These are phyloP conservation scores for Claviceps maximensis DNA, from an alignment of 2,329 filamentous ascomycete species.

Conservation along the genomic window DNA sequence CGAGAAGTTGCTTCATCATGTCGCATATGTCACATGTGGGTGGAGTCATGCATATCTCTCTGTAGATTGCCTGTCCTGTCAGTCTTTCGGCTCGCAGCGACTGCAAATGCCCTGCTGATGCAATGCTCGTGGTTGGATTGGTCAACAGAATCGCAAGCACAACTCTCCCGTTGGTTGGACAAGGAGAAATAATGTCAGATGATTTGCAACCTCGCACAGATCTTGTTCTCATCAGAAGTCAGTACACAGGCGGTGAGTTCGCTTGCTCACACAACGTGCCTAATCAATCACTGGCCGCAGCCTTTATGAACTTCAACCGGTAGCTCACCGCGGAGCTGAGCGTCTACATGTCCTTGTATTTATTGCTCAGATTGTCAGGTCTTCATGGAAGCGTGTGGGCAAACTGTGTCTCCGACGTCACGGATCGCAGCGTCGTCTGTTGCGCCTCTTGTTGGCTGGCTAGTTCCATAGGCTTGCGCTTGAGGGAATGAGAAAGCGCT, in stretches of 20 bases:
- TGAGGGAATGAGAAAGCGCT: no score
- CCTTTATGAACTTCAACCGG: background rate
- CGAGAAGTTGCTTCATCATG: background rate
- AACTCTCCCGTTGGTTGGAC: no score
- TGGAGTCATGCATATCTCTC: no score
- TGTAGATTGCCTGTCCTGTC: background rate
- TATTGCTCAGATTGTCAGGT: background rate
- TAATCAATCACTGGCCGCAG: background rate
- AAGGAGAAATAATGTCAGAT: background rate
- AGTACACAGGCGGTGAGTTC: background rate
- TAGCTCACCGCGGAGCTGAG: background rate
- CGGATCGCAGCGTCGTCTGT: background rate
- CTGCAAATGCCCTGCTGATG: background rate
- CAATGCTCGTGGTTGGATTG: background rate
- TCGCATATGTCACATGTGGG: background rate
- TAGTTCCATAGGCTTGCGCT: no score
- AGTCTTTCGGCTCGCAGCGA: background rate
- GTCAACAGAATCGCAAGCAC: background rate
- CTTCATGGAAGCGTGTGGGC: background rate
- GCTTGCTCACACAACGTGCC: background rate
- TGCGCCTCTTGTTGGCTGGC: no score
- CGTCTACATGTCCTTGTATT: background rate
- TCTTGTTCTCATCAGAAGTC: background rate
- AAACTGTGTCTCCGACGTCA: background rate
- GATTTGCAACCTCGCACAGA: background rate